Evolutionary conservation across 2,329 filamentous ascomycete species (phyloP).

Genomic region (Trichoderma koningii): DNA sequence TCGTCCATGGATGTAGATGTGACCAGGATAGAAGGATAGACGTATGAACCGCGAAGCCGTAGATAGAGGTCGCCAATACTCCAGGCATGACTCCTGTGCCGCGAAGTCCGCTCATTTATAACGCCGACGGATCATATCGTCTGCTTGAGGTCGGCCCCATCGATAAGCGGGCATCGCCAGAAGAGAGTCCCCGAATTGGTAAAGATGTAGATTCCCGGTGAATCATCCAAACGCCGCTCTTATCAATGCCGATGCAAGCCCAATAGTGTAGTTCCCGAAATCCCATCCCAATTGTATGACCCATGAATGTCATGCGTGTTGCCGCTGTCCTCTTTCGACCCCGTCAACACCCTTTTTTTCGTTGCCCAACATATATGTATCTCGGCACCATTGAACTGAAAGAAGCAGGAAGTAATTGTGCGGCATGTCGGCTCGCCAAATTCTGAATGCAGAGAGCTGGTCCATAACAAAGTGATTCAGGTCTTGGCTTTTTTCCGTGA

Average conservation of each 20-base stretch:
- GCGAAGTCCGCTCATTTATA: background rate
- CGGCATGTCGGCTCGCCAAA: slow-evolving; percentile 6
- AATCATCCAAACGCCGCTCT: background rate
- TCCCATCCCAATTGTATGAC: background rate
- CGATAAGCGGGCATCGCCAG: background rate
- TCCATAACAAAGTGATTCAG: slow-evolving; percentile 29
- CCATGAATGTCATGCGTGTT: background rate
- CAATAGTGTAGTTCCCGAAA: background rate
- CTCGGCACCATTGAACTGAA: background rate
- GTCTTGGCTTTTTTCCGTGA: slow-evolving; percentile 39
- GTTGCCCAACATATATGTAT: background rate
- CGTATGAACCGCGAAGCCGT: background rate
- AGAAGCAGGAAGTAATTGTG: background rate
- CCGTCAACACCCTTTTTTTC: slow-evolving; percentile 9
- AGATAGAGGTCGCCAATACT: background rate
- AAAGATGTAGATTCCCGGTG: background rate
- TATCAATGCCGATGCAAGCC: background rate
- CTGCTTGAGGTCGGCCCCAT: background rate
- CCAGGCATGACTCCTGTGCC: background rate
- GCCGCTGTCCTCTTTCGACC: background rate
- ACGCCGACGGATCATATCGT: background rate
- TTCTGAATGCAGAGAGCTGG: background rate
- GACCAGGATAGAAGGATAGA: slow-evolving; percentile 2
- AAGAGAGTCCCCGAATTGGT: background rate
- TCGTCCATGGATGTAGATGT: background rate